Evolutionary conservation across 306 rosid genomes (phyloP).

Genomic region (Arachis stenosperma): DNA sequence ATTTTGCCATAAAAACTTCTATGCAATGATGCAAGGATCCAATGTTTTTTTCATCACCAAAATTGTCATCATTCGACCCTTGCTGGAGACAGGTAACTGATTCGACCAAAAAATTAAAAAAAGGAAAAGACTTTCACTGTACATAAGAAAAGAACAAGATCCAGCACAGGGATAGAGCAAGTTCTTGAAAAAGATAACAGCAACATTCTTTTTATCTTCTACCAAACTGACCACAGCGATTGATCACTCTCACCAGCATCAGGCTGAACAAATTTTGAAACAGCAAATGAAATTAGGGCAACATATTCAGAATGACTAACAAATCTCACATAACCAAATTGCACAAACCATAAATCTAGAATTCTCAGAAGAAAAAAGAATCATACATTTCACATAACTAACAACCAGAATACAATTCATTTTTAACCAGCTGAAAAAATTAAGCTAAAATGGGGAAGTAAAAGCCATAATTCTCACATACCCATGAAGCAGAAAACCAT

Average conservation of each 20-base stretch:
- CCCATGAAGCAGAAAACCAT: background rate
- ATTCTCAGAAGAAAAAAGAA: background rate
- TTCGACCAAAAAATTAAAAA: conserved; percentile 36
- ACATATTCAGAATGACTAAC: background rate
- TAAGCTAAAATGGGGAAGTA: background rate
- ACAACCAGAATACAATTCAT: too few species aligned
- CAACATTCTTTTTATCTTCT: conserved; percentile 45
- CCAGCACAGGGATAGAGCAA: conserved; percentile 15
- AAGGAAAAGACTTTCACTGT: conserved; percentile 37
- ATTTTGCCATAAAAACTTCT: conserved; percentile 20
- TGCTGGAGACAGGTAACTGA: conserved; percentile 43
- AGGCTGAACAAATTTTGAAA: conserved; percentile 46
- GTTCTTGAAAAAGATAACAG: conserved; percentile 23
- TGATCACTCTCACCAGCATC: conserved; percentile 34
- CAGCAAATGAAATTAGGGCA: background rate
- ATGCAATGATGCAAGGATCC: conserved; percentile 20
- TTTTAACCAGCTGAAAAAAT: too few species aligned
- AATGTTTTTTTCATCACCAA: conserved; percentile 42
- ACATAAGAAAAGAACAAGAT: conserved; percentile 31
- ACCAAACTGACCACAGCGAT: conserved; percentile 54
- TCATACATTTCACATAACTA: background rate
- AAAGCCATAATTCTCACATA: background rate
- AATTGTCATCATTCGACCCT: conserved; percentile 47
- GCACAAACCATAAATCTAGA: background rate
- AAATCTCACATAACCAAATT: background rate